Evolutionary conservation across 2,329 filamentous ascomycete genomes (phyloP).

Genomic region (Penicillium sp.): DNA sequence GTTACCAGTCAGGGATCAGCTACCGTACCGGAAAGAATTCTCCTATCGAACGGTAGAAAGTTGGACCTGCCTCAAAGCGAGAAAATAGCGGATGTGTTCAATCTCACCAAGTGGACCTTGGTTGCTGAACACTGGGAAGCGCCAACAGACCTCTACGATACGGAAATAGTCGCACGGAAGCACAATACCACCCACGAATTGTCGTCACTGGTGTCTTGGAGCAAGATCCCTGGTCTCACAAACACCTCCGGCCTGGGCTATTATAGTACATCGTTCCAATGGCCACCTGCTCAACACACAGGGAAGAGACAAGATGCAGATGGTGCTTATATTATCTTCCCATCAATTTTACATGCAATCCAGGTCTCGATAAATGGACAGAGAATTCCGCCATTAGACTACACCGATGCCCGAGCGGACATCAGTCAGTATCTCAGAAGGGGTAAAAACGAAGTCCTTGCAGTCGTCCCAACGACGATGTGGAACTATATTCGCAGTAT

Average conservation of each 20-base stretch:
- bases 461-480: background rate
- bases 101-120: slow-evolving; percentile 43
- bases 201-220: slow-evolving; percentile 41
- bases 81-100: background rate
- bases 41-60: background rate
- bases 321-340: background rate
- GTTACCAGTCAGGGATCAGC: background rate
- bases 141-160: slow-evolving; percentile 38
- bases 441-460: background rate
- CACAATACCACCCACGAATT: slow-evolving; percentile 15
- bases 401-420: background rate
- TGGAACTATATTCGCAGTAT: background rate
- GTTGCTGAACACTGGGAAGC: slow-evolving; percentile 46
- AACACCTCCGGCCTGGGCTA: slow-evolving; percentile 22
- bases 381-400: background rate
- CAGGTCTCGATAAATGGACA: background rate
- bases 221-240: slow-evolving; percentile 32
- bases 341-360: background rate
- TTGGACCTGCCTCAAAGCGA: background rate
- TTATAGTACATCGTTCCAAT: background rate
- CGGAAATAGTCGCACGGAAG: slow-evolving; percentile 10
- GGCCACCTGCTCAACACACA: background rate
- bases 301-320: background rate
- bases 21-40: background rate
- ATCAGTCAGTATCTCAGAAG: background rate